Base-by-base conservation (phyloP, 2,329 filamentous ascomycete genomes). In the Thelonectria discophora region DNA sequence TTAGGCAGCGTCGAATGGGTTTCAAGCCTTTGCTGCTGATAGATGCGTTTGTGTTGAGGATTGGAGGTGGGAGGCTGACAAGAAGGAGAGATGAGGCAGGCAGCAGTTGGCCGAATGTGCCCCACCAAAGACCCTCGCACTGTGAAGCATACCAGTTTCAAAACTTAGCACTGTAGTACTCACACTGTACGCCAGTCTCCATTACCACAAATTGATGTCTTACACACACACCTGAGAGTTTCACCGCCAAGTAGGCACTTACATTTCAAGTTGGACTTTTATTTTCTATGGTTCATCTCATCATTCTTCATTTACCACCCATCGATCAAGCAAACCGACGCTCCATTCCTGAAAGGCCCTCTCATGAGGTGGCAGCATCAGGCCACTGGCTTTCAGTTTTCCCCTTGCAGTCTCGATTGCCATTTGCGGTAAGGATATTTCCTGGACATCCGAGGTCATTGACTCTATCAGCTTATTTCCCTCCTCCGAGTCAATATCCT, bases 321-420 rank as follows among this genome's bases (percentile, higher is more conserved):
- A 79, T 51, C 76, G 71, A 45, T 84, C 81, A 61, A 92, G 71
- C 17, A 92, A 72, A 2, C 88, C 88, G 5, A 92, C 87, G 24
- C 82, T 82, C 89, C 89, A 93, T n/a, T 83, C 84, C 71, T 85
- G 81, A 66, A 91, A 90, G 27, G 69, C 77, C 58, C 86, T 80
- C 61, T 89, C 86, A 9, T 78, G 78, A 0, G 66, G 72, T 1
- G 90, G 89, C 9, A 92, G 72, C 15, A 87, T 70, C 3, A 63
- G 43, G 37, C 81, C 85, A 65, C 84, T 88, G 8, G 70, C 71
- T 11, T 77, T 71, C 24, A 93, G 75, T 10, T 74, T 76, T 6
- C 69, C 63, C 1, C 74, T 66, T 7, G 89, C 74, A 30, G 77
- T 76, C 5, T 72, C 59, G 27, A 89, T 84, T 5, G 85, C 80